Conservation (phyloP, 208 protist genomes). For the Leishmania guyanensis region DNA sequence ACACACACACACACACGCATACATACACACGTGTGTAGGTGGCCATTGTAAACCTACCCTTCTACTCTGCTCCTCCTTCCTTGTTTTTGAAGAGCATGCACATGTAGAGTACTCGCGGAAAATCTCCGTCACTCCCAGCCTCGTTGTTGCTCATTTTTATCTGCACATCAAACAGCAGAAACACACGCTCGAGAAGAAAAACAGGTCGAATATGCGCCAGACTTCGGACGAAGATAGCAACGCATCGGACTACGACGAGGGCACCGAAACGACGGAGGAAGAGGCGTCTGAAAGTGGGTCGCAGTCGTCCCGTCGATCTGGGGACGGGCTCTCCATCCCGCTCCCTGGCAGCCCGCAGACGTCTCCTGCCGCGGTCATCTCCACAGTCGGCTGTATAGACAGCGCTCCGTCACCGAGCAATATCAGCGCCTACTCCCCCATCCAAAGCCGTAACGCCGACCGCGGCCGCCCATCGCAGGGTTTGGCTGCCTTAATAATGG, state of each 20-base stretch:
- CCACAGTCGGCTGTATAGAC: neutral
- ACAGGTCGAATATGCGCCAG: constrained; percentile 12
- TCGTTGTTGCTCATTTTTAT: neutral
- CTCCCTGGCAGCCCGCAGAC: constrained; percentile 2
- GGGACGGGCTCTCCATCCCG: constrained; percentile 16
- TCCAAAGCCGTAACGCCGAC: neutral
- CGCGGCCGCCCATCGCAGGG: constrained; percentile 3
- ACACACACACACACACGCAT: neutral
- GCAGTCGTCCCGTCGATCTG: neutral
- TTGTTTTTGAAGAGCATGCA: neutral
- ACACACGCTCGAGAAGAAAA: neutral
- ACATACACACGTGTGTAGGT: neutral
- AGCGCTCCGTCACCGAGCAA: neutral
- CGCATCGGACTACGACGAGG: constrained; percentile 27
- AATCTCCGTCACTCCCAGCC: neutral
- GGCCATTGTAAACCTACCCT: neutral
- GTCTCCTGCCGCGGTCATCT: neutral
- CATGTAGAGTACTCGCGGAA: neutral
- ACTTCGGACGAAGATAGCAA: constrained; percentile 24
- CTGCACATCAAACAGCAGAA: neutral
- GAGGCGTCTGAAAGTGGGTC: constrained; percentile 5
- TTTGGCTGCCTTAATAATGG: neutral
- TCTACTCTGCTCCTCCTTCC: neutral
- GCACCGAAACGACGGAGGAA: constrained; percentile 25
- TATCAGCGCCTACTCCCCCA: neutral